Percentiles rank a stretch among this genome's conserved stretches.
Evolutionary conservation across 2,329 filamentous ascomycete genomes (phyloP).

Genomic region (Akanthomyces dipterigenus): DNA sequence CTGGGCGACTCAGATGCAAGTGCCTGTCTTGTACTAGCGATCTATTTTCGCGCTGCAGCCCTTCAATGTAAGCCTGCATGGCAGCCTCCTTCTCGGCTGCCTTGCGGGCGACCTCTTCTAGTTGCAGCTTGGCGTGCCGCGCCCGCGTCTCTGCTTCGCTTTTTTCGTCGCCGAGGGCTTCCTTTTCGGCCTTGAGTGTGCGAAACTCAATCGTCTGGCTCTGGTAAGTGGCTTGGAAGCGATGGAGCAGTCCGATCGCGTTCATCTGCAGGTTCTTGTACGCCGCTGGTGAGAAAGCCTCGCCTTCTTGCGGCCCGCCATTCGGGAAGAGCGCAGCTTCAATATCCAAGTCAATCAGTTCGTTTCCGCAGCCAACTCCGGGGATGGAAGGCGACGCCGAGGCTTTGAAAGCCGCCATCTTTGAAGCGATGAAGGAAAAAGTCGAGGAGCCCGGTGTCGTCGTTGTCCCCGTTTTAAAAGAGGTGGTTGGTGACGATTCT

Average conservation of each 20-base stretch:
- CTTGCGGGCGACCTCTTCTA: constrained; percentile 51
- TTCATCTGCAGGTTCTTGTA: constrained; percentile 57
- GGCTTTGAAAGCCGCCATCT: constrained; percentile 36
- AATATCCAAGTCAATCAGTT: constrained; percentile 50
- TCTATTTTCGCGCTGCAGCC: constrained; percentile 45
- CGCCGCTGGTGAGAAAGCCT: constrained; percentile 50
- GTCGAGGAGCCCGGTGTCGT: constrained; percentile 24
- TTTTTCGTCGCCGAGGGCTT: constrained; percentile 46
- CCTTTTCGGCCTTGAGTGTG: constrained; percentile 47
- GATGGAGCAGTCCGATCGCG: constrained; percentile 47
- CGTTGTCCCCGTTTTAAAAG: constrained; percentile 22
- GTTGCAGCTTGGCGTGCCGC: constrained; percentile 49
- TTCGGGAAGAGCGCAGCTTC: constrained; percentile 46
- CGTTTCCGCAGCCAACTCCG: constrained; percentile 37
- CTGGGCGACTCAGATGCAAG: constrained; percentile 21
- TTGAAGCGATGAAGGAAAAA: constrained; percentile 40
- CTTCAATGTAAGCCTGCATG: constrained; percentile 43
- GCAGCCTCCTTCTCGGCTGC: constrained; percentile 47
- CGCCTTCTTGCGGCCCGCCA: constrained; percentile 33
- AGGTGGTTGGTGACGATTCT: constrained; percentile 15
- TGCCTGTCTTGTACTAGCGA: constrained; percentile 33
- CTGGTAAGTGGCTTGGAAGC: constrained; percentile 54
- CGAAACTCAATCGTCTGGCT: constrained; percentile 42
- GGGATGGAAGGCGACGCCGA: constrained; percentile 16
- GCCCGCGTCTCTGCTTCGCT: constrained; percentile 49